Evolutionary conservation across 2,329 filamentous ascomycete genomes (phyloP), one percentile per base, ranked within the genome.

Genomic region (Coccinonectria pachysandricola): DNA sequence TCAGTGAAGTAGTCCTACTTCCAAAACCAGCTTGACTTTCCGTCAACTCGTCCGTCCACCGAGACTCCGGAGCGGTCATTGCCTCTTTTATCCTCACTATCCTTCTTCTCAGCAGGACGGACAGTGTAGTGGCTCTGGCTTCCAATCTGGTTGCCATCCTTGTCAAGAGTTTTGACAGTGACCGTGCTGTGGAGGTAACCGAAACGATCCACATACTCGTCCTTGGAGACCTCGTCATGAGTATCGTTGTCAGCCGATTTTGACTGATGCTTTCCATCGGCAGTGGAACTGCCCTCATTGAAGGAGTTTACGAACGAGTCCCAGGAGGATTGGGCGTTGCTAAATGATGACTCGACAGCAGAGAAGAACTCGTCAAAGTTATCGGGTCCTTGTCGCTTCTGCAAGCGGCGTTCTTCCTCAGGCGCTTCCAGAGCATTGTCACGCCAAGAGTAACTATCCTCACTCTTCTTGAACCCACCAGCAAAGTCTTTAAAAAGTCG

Each of bases 131-230:
- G 45, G 1, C 56, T 60, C 35, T 56, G 46, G 6, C 45, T 52
- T 17, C 55, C 49, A 10, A 65, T 45, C 30, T 62, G 53, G 8
- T 53, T 50, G 22, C 62, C 64, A 6, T 62, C 41, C 12, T 49
- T 46, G 19, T 65, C 57, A 7, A 60, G 40, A 6, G 46, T 57
- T 32, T 51, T 57, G 14, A 56, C 50, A 6, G 54, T 57, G 7
- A 52, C 52, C 37, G 56, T 62, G 26, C 50, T 53, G 31, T 64
- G 60, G 8, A 54, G 37, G 35, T 62, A 59, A 16, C 62, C 64
- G 26, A 53, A 54, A 6, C 44, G 37, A 38, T 67, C 62, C 4
- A 60, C 51, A 26, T 58, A 53, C 33, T 65, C 58, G 4, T 60
- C 50, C 14, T 49, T 57, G 2, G 50, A 48, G 14, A 57, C 46